A percentile compares a stretch with the other conserved stretches of the same genome.
phyloP scores from a whole-genome alignment of 73 alveolate genomes.

The Paramecium sexaurelia region DNA sequence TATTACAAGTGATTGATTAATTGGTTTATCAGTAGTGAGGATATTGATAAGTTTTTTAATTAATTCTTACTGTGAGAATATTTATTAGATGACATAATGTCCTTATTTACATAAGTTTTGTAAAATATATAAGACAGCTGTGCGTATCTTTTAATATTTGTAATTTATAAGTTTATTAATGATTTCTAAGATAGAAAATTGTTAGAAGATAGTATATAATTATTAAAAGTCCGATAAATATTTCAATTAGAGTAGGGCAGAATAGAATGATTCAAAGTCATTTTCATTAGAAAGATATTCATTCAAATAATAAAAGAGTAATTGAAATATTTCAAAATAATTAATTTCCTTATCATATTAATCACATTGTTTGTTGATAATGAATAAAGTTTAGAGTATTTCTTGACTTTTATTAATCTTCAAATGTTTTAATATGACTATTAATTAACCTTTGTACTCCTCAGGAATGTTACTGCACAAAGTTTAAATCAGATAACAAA shows the following conservation, averaged over 20 bases:
- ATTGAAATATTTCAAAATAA: not conserved
- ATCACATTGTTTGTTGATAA: not conserved
- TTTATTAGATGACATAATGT: not conserved
- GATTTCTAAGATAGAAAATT: not conserved
- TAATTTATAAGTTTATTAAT: slow-evolving; percentile 3
- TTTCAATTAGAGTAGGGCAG: slow-evolving; percentile 25
- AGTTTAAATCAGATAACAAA: slow-evolving; percentile 5
- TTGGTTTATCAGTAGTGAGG: slow-evolving; percentile 41
- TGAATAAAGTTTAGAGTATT: not conserved
- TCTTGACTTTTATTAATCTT: not conserved
- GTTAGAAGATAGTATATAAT: not conserved
- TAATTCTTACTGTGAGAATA: not conserved
- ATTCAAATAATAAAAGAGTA: not conserved
- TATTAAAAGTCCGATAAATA: not conserved
- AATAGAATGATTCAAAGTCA: slow-evolving; percentile 43
- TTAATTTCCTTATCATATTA: not conserved
- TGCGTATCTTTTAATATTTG: slow-evolving; percentile 21
- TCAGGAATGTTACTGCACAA: slow-evolving; percentile 13
- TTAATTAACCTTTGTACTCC: not conserved
- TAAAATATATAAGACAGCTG: slow-evolving; percentile 32
- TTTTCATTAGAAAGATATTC: slow-evolving; percentile 24
- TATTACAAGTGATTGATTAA: slow-evolving; percentile 16
- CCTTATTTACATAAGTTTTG: not conserved
- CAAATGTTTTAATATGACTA: not conserved
- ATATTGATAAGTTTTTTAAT: slow-evolving; percentile 26